phyloP scores from a whole-genome alignment of 2,329 filamentous ascomycete species.

The Myotisia sp. region DNA sequence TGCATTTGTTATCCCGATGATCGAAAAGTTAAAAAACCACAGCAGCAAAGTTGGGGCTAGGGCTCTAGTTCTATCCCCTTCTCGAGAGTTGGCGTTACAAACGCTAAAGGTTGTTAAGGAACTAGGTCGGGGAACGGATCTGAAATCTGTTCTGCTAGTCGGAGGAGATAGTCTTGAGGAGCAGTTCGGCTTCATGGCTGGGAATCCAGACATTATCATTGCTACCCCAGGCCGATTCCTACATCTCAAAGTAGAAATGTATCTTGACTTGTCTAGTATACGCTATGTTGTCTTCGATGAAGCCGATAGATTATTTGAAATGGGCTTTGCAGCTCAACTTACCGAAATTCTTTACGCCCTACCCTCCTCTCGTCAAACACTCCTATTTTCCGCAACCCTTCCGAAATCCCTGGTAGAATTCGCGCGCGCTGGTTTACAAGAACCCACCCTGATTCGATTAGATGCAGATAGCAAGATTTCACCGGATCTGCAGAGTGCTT shows the following conservation, averaged over 20 bases:
- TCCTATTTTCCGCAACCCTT: constrained; percentile 89
- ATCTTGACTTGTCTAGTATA: constrained; percentile 75
- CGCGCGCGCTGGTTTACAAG: constrained; percentile 79
- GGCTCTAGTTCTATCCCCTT: constrained; percentile 79
- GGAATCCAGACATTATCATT: constrained; percentile 93
- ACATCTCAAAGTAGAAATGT: constrained; percentile 95
- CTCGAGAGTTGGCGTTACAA: constrained; percentile 84
- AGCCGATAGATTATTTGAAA: constrained; percentile 91
- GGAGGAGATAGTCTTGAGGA: constrained; percentile 93
- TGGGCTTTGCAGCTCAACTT: constrained; percentile 91
- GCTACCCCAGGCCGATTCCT: constrained; percentile 92
- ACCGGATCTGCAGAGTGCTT: constrained; percentile 85
- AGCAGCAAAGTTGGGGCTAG: constrained; percentile 74
- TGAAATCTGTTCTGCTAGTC: constrained; percentile 79
- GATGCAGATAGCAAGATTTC: constrained; percentile 95
- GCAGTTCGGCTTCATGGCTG: constrained; percentile 82
- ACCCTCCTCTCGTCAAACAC: constrained; percentile 69
- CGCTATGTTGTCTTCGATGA: constrained; percentile 95
- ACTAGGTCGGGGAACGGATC: constrained; percentile 73
- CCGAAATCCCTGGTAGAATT: constrained; percentile 94
- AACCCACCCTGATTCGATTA: constrained; percentile 75
- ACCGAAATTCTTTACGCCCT: constrained; percentile 85
- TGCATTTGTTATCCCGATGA: constrained; percentile 96
- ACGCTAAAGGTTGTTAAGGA: constrained; percentile 95
- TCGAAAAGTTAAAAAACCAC: constrained; percentile 80